phyloP scores from a whole-genome alignment of 2,329 filamentous ascomycete species.

The Tolypocladium pustulatum region DNA sequence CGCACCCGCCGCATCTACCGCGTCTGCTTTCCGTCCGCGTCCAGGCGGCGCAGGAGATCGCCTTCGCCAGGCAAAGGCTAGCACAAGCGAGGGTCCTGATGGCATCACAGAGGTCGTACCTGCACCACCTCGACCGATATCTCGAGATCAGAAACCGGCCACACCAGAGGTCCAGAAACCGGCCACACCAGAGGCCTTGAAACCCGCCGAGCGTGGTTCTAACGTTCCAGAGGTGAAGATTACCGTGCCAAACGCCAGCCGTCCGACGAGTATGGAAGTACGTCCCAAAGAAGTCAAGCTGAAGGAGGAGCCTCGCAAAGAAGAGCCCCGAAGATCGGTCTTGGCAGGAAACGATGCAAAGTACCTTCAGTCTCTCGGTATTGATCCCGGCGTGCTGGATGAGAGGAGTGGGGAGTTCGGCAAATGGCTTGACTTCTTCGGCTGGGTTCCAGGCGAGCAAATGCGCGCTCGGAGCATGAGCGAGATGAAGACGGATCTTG shows the following conservation, averaged over 20 bases:
- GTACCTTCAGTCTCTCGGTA: constrained; percentile 66
- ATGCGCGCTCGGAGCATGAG: constrained; percentile 68
- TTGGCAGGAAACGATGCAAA: constrained; percentile 65
- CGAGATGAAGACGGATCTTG: constrained; percentile 70
- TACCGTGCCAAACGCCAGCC: constrained; percentile 35
- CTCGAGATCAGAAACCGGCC: constrained; percentile 19
- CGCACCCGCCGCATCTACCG: constrained; percentile 20
- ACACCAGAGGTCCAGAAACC: constrained; percentile 17
- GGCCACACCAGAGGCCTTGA: constrained; percentile 14
- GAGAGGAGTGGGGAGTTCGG: constrained; percentile 72
- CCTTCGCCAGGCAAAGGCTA: constrained; percentile 51
- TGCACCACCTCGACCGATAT: constrained; percentile 49
- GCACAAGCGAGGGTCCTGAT: constrained; percentile 61
- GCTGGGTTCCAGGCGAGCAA: constrained; percentile 70
- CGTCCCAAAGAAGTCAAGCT: constrained; percentile 20
- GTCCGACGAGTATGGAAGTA: constrained; percentile 23
- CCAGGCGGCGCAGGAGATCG: constrained; percentile 79
- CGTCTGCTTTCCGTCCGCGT: constrained; percentile 63
- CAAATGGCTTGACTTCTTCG: constrained; percentile 73
- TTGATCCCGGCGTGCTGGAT: constrained; percentile 68
- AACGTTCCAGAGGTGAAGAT: constrained; percentile 49
- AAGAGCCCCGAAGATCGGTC: constrained; percentile 48
- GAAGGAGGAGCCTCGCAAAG: constrained; percentile 23
- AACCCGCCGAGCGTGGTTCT: constrained; percentile 22
- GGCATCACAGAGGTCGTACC: constrained; percentile 84